Conservation (phyloP, 2,329 filamentous ascomycete species). For the Calonectria multiphialidica region DNA sequence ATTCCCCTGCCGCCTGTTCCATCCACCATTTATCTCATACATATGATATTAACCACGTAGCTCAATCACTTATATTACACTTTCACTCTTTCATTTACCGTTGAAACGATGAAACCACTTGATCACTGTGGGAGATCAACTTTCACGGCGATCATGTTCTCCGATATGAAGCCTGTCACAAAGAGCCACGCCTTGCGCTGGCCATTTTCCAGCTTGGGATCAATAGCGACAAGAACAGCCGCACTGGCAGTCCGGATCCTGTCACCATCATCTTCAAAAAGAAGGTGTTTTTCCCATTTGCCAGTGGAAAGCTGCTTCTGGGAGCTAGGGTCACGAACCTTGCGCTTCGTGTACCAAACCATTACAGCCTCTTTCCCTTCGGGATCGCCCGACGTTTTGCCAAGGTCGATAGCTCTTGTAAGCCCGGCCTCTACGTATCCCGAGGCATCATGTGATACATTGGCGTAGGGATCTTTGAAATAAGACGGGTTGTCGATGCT, state of each 20-base stretch:
- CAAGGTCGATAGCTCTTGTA: slow-evolving; percentile 53
- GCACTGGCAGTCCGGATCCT: slow-evolving; percentile 62
- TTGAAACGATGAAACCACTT: too few relatives aligned
- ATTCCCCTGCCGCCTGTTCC: too few relatives aligned
- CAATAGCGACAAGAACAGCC: slow-evolving; percentile 65
- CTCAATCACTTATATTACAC: too few relatives aligned
- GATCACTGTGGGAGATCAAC: slow-evolving; percentile 51
- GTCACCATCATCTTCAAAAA: slow-evolving; percentile 70
- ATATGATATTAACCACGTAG: too few relatives aligned
- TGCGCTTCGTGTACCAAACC: slow-evolving; percentile 53
- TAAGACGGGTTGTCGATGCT: slow-evolving; percentile 70
- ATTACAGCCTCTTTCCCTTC: slow-evolving; percentile 56
- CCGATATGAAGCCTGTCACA: slow-evolving; percentile 66
- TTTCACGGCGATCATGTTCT: slow-evolving; percentile 62
- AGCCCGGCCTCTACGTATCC: slow-evolving; percentile 66
- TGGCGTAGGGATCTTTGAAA: slow-evolving; percentile 65
- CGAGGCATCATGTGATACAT: slow-evolving; percentile 59
- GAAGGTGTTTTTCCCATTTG: slow-evolving; percentile 57
- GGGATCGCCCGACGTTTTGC: slow-evolving; percentile 44
- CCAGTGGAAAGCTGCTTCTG: slow-evolving; percentile 7
- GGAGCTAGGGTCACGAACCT: slow-evolving; percentile 11
- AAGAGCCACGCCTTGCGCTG: slow-evolving; percentile 68
- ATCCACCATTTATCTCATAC: too few relatives aligned
- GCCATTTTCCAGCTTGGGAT: slow-evolving; percentile 57
- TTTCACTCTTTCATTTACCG: too few relatives aligned